A percentile compares a stretch with the other conserved stretches of the same genome.
These are phyloP conservation scores for Solanum chiquidenum DNA, from an alignment of 257 asterid genomes.

Conservation along the genomic window DNA sequence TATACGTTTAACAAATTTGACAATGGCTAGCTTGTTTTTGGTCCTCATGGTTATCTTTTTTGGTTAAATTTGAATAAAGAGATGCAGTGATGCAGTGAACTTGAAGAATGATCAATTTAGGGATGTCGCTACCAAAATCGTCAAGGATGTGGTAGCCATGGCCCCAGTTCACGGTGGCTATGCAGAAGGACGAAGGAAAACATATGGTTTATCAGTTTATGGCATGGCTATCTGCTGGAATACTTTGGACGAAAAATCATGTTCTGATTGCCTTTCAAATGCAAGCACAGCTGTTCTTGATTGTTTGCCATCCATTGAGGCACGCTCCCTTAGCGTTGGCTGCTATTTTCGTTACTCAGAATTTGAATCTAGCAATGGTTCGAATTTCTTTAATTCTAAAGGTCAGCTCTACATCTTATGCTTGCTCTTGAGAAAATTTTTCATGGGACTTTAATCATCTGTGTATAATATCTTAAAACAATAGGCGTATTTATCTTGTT, in stretches of 20 bases:
- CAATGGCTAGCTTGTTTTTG: background rate
- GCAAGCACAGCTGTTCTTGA: background rate
- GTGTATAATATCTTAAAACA: background rate
- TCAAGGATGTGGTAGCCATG: background rate
- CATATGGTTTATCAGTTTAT: background rate
- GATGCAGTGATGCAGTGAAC: slow-evolving; percentile 9
- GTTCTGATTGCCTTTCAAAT: background rate
- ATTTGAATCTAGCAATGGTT: background rate
- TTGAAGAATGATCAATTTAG: background rate
- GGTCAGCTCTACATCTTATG: background rate
- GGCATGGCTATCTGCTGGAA: slow-evolving; percentile 10
- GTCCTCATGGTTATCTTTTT: background rate
- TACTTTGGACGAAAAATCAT: slow-evolving; percentile 3
- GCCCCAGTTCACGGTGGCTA: slow-evolving; percentile 1
- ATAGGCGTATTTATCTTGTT: background rate
- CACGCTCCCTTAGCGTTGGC: background rate
- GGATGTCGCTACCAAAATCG: background rate
- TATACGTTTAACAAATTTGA: background rate
- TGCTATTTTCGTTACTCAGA: slow-evolving; percentile 8
- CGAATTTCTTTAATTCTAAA: background rate
- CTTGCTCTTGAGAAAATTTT: background rate
- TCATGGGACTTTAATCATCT: background rate
- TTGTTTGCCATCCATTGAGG: slow-evolving; percentile 10
- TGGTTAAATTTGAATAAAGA: background rate
- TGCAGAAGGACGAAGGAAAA: slow-evolving; percentile 2